Evolutionary conservation across 306 rosid genomes (phyloP).

Genomic region (Begonia masoniana): DNA sequence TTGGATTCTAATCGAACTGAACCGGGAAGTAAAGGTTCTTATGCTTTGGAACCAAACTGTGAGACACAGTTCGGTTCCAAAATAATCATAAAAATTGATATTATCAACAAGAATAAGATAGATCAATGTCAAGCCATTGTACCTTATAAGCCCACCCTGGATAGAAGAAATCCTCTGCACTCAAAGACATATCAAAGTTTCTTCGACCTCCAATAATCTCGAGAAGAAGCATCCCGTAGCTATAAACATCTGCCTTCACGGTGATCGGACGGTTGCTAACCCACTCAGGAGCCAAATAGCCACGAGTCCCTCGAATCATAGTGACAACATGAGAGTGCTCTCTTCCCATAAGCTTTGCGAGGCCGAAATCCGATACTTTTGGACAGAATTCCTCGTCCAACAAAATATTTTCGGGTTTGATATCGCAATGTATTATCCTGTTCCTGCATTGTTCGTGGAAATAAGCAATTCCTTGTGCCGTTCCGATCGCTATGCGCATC

Average conservation of each 20-base stretch:
- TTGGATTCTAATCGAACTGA: too few species aligned
- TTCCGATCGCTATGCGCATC: slow-evolving; percentile 45
- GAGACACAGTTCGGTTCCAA: too few species aligned
- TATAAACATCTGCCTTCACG: slow-evolving; percentile 90
- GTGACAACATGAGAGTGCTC: slow-evolving; percentile 92
- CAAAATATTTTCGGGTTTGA: slow-evolving; percentile 81
- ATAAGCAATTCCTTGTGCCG: slow-evolving; percentile 89
- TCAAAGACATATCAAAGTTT: slow-evolving; percentile 80
- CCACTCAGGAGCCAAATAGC: slow-evolving; percentile 97
- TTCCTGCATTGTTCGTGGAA: slow-evolving; percentile 90
- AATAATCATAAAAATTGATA: too few species aligned
- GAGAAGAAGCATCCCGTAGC: slow-evolving; percentile 88
- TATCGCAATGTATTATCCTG: slow-evolving; percentile 84
- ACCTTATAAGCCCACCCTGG: slow-evolving; percentile 99
- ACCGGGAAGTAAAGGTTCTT: too few species aligned
- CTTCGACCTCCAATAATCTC: slow-evolving; percentile 95
- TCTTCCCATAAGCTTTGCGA: slow-evolving; percentile 91
- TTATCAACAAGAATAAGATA: too few species aligned
- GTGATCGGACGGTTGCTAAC: slow-evolving; percentile 88
- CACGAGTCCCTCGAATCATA: slow-evolving; percentile 94
- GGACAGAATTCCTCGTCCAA: slow-evolving; percentile 81
- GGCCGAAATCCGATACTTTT: slow-evolving; percentile 87
- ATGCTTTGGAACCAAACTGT: too few species aligned
- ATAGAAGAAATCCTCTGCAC: slow-evolving; percentile 75
- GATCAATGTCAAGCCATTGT: neutral